Percentiles rank a stretch among this genome's conserved stretches.
Conservation (phyloP, 2,329 filamentous ascomycete genomes). For the Geoglossum cookeanum region DNA sequence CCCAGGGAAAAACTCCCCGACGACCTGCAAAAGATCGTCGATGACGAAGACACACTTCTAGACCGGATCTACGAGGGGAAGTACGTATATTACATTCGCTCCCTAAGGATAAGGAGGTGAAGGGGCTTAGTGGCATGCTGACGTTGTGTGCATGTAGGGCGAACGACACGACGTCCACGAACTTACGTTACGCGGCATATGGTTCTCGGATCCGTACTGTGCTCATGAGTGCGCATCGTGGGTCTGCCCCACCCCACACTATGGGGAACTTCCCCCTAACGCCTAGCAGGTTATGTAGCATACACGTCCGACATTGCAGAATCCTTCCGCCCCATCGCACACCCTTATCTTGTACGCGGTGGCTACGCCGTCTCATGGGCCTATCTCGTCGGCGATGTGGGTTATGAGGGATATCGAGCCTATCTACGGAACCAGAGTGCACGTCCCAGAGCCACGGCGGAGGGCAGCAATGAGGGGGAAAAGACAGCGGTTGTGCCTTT, state of each 20-base stretch:
- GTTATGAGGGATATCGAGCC: slow-evolving; percentile 86
- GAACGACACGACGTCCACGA: slow-evolving; percentile 65
- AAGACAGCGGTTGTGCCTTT: slow-evolving; percentile 36
- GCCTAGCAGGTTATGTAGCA: slow-evolving; percentile 47
- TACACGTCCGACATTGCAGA: slow-evolving; percentile 96
- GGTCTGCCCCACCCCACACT: neutral
- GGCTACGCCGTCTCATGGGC: slow-evolving; percentile 88
- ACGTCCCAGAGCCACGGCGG: neutral
- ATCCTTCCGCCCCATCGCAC: slow-evolving; percentile 81
- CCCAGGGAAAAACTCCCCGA: slow-evolving; percentile 32
- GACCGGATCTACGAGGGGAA: slow-evolving; percentile 61
- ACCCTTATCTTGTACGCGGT: slow-evolving; percentile 58
- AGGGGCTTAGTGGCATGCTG: too few relatives aligned
- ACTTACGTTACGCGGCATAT: slow-evolving; percentile 83
- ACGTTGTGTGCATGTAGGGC: slow-evolving; percentile 26
- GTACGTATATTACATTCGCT: slow-evolving; percentile 31
- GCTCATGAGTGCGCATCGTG: slow-evolving; percentile 67
- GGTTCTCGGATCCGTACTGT: slow-evolving; percentile 70
- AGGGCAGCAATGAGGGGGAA: slow-evolving; percentile 8
- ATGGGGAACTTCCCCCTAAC: neutral
- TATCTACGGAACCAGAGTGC: slow-evolving; percentile 61
- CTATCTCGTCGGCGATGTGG: slow-evolving; percentile 79
- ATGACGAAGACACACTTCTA: slow-evolving; percentile 52
- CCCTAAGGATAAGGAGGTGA: too few relatives aligned
- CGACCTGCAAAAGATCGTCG: slow-evolving; percentile 34